Percentiles rank a stretch among this genome's conserved stretches.
Evolutionary conservation across 176 grass and related monocot genomes (phyloP).

Genomic region (Hyparrhenia diplandra): DNA sequence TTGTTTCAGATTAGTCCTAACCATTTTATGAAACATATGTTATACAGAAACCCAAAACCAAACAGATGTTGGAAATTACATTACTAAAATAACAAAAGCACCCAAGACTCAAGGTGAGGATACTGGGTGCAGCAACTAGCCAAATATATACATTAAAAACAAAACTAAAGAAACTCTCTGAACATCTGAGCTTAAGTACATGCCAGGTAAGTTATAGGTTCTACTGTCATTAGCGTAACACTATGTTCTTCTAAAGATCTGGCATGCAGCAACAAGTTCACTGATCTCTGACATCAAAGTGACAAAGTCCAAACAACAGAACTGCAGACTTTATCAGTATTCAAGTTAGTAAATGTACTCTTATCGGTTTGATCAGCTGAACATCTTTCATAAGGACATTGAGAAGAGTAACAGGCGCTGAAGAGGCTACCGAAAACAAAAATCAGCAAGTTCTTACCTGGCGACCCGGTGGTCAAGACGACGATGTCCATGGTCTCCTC

Average conservation of each 20-base stretch:
- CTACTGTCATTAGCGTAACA: no score
- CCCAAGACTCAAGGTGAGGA: not conserved
- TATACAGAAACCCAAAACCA: no score
- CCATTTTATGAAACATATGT: not conserved
- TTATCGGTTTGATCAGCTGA: not conserved
- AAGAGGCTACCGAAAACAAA: not conserved
- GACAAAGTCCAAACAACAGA: no score
- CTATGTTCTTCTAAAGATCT: no score
- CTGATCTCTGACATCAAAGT: no score
- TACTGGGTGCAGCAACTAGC: not conserved
- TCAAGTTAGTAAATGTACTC: not conserved
- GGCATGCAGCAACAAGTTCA: not conserved
- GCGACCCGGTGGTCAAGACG: not conserved
- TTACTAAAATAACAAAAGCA: not conserved
- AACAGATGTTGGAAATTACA: not conserved
- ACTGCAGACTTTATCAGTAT: not conserved
- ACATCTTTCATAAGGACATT: not conserved
- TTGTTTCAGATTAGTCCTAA: not conserved
- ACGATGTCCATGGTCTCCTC: no score
- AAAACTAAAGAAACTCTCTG: no score
- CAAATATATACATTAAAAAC: no score
- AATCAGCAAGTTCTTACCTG: not conserved
- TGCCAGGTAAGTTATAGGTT: no score
- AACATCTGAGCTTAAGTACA: no score
- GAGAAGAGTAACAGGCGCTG: not conserved